phyloP scores from a whole-genome alignment of 306 rosid genomes.

The Cotoneaster glaucophyllus region DNA sequence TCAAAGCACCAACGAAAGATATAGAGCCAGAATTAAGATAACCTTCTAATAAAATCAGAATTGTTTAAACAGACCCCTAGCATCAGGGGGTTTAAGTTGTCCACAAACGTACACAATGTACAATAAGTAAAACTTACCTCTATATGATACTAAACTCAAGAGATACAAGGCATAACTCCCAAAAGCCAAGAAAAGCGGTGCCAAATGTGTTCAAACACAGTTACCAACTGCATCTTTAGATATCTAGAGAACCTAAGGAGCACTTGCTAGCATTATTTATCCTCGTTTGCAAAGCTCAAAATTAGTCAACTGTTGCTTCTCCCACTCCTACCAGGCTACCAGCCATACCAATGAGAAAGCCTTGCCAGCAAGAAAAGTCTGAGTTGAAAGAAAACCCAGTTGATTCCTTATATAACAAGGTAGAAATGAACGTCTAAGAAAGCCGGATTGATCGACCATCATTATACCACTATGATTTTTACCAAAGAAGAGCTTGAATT shows the following conservation, averaged over 20 bases:
- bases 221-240: conserved; percentile 19
- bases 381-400: conserved; percentile 20
- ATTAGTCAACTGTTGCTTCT: conserved; percentile 25
- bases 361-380: conserved; percentile 21
- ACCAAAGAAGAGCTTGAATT: conserved; percentile 12
- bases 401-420: conserved; percentile 11
- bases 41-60: conserved; percentile 35
- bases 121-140: conserved; percentile 44
- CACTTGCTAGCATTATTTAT: conserved; percentile 29
- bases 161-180: no score
- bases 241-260: conserved; percentile 13
- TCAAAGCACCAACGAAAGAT: background rate
- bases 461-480: conserved; percentile 11
- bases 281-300: conserved; percentile 34
- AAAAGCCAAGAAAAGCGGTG: conserved; percentile 4
- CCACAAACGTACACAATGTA: conserved; percentile 53
- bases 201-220: conserved; percentile 26
- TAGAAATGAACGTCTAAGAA: conserved; percentile 21
- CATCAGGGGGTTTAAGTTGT: conserved; percentile 32
- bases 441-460: conserved; percentile 7
- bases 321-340: conserved; percentile 23
- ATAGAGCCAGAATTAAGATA: conserved; percentile 24
- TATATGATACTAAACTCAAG: background rate
- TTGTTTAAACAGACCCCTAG: conserved; percentile 19
- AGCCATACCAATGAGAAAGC: conserved; percentile 21